Conservation (phyloP, 768 basidiomycete genomes). For the Mycena olivaceomarginata region DNA sequence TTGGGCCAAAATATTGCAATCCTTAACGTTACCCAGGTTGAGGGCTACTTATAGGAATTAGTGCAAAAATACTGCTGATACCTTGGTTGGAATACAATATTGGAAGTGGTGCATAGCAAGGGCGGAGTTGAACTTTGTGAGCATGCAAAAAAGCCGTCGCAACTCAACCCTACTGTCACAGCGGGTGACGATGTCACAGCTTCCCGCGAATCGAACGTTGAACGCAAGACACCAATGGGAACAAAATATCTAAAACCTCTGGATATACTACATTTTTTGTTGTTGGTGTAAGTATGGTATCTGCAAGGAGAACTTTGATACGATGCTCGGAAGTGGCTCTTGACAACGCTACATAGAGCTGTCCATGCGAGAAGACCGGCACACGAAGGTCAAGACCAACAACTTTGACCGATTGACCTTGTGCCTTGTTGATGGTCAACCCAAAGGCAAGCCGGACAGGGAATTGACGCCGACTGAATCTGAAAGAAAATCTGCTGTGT, state of each 20-base stretch:
- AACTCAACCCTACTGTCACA: too few relatives aligned
- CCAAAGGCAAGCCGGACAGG: constrained; percentile 60
- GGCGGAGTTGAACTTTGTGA: too few relatives aligned
- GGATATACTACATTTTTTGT: constrained; percentile 56
- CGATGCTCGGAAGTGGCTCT: constrained; percentile 47
- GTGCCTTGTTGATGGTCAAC: constrained; percentile 63
- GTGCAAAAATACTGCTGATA: too few relatives aligned
- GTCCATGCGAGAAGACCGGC: constrained; percentile 61
- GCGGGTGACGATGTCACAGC: too few relatives aligned
- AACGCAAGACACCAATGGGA: background rate
- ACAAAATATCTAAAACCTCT: constrained; percentile 48
- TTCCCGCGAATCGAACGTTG: too few relatives aligned
- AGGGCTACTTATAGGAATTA: too few relatives aligned
- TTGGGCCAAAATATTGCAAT: too few relatives aligned
- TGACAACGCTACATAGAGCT: constrained; percentile 62
- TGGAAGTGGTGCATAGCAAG: too few relatives aligned
- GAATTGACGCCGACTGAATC: constrained; percentile 10
- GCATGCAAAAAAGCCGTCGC: too few relatives aligned
- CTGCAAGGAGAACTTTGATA: constrained; percentile 52
- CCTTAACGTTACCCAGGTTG: too few relatives aligned
- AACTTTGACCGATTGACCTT: constrained; percentile 59
- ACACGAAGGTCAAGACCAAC: constrained; percentile 57
- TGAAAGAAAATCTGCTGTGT: constrained; percentile 15
- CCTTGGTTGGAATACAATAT: too few relatives aligned
- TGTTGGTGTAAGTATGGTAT: constrained; percentile 14